Evolutionary conservation across 768 basidiomycete genomes (phyloP), one percentile per base, ranked within the genome.

Genomic region (Grammothele lineata): DNA sequence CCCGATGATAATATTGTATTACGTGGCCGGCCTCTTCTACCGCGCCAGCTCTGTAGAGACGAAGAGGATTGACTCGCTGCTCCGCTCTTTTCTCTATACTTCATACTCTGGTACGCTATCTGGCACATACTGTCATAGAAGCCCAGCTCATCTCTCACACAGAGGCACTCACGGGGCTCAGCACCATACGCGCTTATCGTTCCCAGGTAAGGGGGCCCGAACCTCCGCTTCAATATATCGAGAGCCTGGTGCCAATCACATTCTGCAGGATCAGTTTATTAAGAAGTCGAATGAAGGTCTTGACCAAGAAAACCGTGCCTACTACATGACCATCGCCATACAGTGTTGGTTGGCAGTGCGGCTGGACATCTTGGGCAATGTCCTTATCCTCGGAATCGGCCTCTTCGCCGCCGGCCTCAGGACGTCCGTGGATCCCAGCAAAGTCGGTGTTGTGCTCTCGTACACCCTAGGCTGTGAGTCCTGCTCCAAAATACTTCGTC

Each of bases 181-280:
- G 81, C 1, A 82, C 82, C 7, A 78, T 85, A 34, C 68, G 81
- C 21, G 81, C 80, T 0, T 84, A 81, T 57, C 57, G 76, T 19
- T 69, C 70, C 47, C 27, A 30, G 83, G 85, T 11, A 92, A 90
- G 61, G 62, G 75, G 3, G 71, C 80, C 2, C 77, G 92, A 12
- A 96, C 96, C 73, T 67, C 74, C 36, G 63, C 65, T n/a, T n/a
- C n/a, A n/a, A n/a, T n/a, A n/a, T n/a, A n/a, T n/a, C 6, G 86
- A 91, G 47, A 96, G 93, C 57, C 70, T 81, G 51, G 70, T 30
- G 27, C 7, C 27, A 7, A 7, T 7, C 14, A 30, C 8, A 7
- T 30, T 30, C 27, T 30, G 7, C 77, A 81, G 74, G 59, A 62
- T n/a, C 72, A 73, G 0, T 76, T 79, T 39, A 62, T 81, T 30